phyloP scores from a whole-genome alignment of 208 protist species.

The Leishmania turanica region DNA sequence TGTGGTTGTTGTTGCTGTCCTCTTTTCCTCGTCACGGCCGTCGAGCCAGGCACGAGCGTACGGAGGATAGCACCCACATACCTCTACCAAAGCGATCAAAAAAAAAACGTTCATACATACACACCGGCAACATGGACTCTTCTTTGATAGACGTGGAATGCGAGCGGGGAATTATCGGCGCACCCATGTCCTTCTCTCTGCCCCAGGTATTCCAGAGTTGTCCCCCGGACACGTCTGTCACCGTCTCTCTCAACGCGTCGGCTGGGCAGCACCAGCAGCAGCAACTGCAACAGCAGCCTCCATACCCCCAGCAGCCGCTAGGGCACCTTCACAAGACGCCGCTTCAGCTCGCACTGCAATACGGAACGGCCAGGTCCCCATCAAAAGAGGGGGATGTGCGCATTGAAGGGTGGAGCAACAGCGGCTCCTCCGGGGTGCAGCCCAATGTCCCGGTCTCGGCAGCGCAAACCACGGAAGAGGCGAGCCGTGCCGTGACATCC shows the following conservation, averaged over 20 bases:
- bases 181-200: neutral
- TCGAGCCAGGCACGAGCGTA: neutral
- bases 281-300: conserved; percentile 1
- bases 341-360: neutral
- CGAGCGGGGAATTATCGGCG: neutral
- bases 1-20: neutral
- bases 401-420: conserved; percentile 9
- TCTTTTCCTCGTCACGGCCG: conserved; percentile 1
- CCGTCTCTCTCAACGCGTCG: conserved; percentile 8
- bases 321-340: neutral
- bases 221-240: neutral
- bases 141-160: conserved; percentile 10
- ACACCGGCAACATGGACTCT: neutral
- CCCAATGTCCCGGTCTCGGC: neutral
- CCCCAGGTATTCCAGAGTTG: neutral
- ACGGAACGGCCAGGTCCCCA: neutral
- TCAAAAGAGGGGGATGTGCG: neutral
- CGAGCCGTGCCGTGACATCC: neutral
- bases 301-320: neutral
- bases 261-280: neutral
- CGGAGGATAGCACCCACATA: neutral
- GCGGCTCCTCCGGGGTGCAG: conserved; percentile 3
- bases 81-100: neutral
- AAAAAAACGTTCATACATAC: neutral
- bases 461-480: neutral